Evolutionary conservation across 768 basidiomycete genomes (phyloP).

Genomic region (Lentinus brumalis): DNA sequence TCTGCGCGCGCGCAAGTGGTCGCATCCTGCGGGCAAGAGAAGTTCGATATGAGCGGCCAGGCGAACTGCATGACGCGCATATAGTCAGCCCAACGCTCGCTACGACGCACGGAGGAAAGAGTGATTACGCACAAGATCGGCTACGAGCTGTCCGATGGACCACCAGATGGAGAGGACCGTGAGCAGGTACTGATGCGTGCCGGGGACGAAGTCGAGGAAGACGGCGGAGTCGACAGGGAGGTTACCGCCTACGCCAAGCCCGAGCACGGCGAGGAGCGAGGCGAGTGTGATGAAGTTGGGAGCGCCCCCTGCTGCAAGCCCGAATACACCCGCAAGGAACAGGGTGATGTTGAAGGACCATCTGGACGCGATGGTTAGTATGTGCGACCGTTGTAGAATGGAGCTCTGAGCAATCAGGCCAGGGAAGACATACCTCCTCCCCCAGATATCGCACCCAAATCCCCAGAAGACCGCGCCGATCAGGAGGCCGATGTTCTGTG

Average conservation of each 20-base stretch:
- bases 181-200: constrained; percentile 58
- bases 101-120: not conserved
- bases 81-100: not conserved
- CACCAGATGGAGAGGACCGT: constrained; percentile 63
- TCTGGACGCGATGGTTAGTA: constrained; percentile 23
- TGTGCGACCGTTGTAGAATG: no score
- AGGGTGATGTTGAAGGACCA: constrained; percentile 59
- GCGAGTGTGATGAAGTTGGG: constrained; percentile 50
- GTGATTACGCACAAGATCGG: constrained; percentile 41
- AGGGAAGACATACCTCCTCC: constrained; percentile 38
- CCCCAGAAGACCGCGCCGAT: constrained; percentile 53
- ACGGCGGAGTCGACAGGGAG: constrained; percentile 57
- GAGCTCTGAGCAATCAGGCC: no score
- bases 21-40: constrained; percentile 44
- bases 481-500: constrained; percentile 54
- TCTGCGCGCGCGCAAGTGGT: constrained; percentile 41
- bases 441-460: constrained; percentile 54
- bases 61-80: constrained; percentile 41
- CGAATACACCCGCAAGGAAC: constrained; percentile 54
- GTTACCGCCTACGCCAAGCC: constrained; percentile 58
- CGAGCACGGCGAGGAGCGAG: constrained; percentile 45
- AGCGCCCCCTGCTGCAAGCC: constrained; percentile 50
- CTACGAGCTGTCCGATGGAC: constrained; percentile 56
- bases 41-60: constrained; percentile 60
- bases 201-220: constrained; percentile 55